Evolutionary conservation across 345 rosid genomes (phyloP).

Genomic region (sweet orange (Citrus sinensis)): DVS_A1.0 CM039162.1:3806501-3807000

Average conservation of each 20-base stretch:
- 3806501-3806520: conserved; percentile 93
- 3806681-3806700: conserved; percentile 65
- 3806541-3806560: conserved; percentile 93
- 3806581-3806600: not conserved
- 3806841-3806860: not conserved
- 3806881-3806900: not conserved
- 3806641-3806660: not conserved
- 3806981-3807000: not conserved
- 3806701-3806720: conserved; percentile 88
- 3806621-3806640: not conserved
- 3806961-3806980: not conserved
- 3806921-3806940: not conserved
- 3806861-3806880: not conserved
- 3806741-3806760: conserved; percentile 84
- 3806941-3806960: not conserved
- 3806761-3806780: conserved; percentile 99
- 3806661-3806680: conserved; percentile 18
- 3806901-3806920: not conserved
- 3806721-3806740: conserved; percentile 61
- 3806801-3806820: conserved; percentile 18
- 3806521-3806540: conserved; percentile 99
- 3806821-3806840: not conserved
- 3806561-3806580: conserved; percentile 59
- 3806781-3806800: conserved; percentile 99
- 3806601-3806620: not conserved